Percentiles rank a stretch among this genome's conserved stretches.
These are phyloP conservation scores for Babjeviella inositovora DNA, from an alignment of 805 yeast genomes.

Conservation along the genomic window DNA sequence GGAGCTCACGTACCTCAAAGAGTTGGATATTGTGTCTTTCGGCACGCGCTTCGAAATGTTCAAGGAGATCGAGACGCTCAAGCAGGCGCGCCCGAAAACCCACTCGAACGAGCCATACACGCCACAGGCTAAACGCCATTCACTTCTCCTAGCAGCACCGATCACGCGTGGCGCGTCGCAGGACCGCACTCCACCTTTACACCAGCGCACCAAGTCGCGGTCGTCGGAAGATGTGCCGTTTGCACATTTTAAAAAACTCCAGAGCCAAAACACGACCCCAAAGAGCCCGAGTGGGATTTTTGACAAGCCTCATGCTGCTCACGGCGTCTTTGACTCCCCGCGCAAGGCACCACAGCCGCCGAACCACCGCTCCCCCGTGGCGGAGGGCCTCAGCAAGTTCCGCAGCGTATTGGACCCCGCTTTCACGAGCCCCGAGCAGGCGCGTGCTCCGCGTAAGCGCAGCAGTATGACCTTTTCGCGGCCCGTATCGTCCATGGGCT, in stretches of 20 bases:
- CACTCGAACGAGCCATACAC: background rate
- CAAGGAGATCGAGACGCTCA: constrained; percentile 70
- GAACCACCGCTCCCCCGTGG: constrained; percentile 13
- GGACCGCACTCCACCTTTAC: constrained; percentile 6
- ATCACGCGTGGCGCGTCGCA: constrained; percentile 1
- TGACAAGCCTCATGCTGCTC: too few relatives aligned
- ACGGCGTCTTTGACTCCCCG: constrained; percentile 55
- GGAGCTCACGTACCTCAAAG: constrained; percentile 77
- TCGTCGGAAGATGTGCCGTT: constrained; percentile 31
- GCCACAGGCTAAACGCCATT: background rate
- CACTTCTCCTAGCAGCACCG: constrained; percentile 2
- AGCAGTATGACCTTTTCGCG: too few relatives aligned
- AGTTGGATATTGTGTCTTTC: constrained; percentile 79
- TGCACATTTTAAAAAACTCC: too few relatives aligned
- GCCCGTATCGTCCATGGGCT: too few relatives aligned
- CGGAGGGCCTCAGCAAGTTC: too few relatives aligned
- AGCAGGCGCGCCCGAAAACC: constrained; percentile 7
- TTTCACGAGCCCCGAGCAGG: too few relatives aligned
- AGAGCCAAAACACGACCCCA: too few relatives aligned
- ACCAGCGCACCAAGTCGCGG: constrained; percentile 31
- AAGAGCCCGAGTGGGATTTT: too few relatives aligned
- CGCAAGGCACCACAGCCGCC: constrained; percentile 66
- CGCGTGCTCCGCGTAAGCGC: too few relatives aligned
- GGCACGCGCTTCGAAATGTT: constrained; percentile 90
- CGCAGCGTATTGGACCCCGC: too few relatives aligned